phyloP scores from a whole-genome alignment of 345 rosid species.

The Eucalyptus sideroxylon region DNA sequence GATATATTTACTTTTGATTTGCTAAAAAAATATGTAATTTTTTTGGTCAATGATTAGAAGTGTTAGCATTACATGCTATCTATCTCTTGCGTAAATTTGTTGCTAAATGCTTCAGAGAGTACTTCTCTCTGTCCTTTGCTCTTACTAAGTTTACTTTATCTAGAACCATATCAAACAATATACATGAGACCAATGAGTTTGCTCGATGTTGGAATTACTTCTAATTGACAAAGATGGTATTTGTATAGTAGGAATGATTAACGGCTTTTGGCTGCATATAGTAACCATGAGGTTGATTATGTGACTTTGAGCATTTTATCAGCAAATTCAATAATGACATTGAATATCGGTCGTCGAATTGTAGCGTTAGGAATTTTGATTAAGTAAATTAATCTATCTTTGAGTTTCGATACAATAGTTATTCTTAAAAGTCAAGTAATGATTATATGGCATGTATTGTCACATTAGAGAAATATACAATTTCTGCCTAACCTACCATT shows the following conservation, averaged over 20 bases:
- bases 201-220: background rate
- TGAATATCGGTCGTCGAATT: background rate
- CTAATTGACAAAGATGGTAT: background rate
- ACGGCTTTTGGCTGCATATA: background rate
- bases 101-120: no score
- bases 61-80: no score
- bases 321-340: background rate
- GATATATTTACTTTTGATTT: no score
- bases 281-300: background rate
- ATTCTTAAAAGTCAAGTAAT: background rate
- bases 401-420: background rate
- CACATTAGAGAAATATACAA: background rate
- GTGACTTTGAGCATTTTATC: background rate
- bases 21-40: no score
- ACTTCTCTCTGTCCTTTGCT: no score
- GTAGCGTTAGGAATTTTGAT: rapidly evolving
- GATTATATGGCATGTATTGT: background rate
- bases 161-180: no score
- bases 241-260: background rate
- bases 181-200: background rate
- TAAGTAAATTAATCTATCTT: background rate
- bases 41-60: no score
- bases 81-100: no score
- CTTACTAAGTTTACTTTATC: no score
- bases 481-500: background rate